Conservation (phyloP, 805 yeast species). For the Yarrowia sp. region DNA sequence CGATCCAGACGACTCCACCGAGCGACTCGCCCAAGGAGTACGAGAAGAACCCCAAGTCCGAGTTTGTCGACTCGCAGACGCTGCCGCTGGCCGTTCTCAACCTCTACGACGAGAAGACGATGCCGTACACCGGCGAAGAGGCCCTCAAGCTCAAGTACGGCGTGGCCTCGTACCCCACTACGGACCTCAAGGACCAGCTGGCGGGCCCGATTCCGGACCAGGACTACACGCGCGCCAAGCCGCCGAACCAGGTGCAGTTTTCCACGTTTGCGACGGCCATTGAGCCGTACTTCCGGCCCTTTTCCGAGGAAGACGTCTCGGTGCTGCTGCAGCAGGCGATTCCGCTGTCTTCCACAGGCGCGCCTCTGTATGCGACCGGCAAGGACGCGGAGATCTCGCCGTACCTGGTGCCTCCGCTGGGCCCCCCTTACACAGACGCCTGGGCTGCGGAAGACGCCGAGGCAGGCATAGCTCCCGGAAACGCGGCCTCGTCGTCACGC, state of each 20-base stretch:
- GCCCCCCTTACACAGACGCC: slow-evolving; percentile 72
- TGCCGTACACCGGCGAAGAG: slow-evolving; percentile 68
- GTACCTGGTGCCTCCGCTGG: slow-evolving; percentile 78
- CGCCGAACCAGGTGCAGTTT: slow-evolving; percentile 87
- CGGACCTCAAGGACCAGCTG: slow-evolving; percentile 66
- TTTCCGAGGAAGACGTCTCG: slow-evolving; percentile 75
- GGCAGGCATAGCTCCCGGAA: slow-evolving; percentile 13
- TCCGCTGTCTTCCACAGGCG: slow-evolving; percentile 43
- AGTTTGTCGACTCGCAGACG: slow-evolving; percentile 68
- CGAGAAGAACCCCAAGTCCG: slow-evolving; percentile 67
- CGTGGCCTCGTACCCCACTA: slow-evolving; percentile 85
- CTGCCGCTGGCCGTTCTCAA: slow-evolving; percentile 68
- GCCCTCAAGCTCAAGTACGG: slow-evolving; percentile 73
- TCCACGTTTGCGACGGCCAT: slow-evolving; percentile 80
- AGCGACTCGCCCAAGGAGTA: slow-evolving; percentile 29
- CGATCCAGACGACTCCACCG: not conserved
- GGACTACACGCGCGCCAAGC: slow-evolving; percentile 81
- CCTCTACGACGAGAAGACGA: slow-evolving; percentile 58
- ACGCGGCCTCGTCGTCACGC: not conserved
- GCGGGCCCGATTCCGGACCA: slow-evolving; percentile 88
- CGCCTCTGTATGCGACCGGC: slow-evolving; percentile 41
- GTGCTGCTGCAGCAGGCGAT: slow-evolving; percentile 63
- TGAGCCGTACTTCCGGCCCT: slow-evolving; percentile 79
- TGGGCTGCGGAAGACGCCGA: slow-evolving; percentile 81
- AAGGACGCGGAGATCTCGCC: slow-evolving; percentile 49